Conservation (phyloP, 1,284 basidiomycete species). For the Ustanciosporium gigantosporum region DNA sequence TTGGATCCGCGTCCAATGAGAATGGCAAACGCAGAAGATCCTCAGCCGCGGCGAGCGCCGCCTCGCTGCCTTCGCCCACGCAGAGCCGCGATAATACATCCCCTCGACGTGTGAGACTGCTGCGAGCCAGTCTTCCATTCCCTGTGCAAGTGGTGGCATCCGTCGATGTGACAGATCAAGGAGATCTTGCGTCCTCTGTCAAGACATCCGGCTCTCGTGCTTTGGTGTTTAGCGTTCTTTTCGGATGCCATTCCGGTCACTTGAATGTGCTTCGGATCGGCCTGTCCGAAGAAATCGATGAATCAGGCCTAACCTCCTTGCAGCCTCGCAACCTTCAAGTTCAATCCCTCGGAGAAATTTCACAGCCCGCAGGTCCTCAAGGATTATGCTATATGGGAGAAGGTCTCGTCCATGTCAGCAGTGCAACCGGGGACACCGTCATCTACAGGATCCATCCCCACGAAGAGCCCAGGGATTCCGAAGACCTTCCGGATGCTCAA, state of each 20-base stretch:
- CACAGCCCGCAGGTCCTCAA: conserved; percentile 39
- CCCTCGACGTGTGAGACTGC: conserved; percentile 13
- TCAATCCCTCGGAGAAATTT: conserved; percentile 23
- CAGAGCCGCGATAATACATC: not conserved
- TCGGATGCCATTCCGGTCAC: conserved; percentile 29
- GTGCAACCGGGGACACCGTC: conserved; percentile 46
- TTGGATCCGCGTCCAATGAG: conserved; percentile 34
- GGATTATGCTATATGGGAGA: conserved; percentile 49
- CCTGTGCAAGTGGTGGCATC: conserved; percentile 45
- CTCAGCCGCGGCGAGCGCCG: conserved; percentile 12
- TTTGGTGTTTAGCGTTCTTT: conserved; percentile 22
- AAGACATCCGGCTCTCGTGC: not conserved
- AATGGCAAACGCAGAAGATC: conserved; percentile 46
- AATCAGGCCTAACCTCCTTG: conserved; percentile 2
- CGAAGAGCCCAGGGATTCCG: not conserved
- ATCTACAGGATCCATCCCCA: conserved; percentile 29
- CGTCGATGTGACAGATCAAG: conserved; percentile 14
- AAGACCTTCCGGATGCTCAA: conserved; percentile 2
- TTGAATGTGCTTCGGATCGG: conserved; percentile 31
- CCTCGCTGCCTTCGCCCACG: not conserved
- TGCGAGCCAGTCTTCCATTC: conserved; percentile 27
- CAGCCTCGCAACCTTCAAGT: conserved; percentile 15
- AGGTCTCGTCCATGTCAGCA: conserved; percentile 42
- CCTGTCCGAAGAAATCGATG: conserved; percentile 5
- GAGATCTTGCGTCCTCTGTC: not conserved